Base-by-base conservation (phyloP, 2,329 filamentous ascomycete species). In the Rutstroemia sp. region DNA sequence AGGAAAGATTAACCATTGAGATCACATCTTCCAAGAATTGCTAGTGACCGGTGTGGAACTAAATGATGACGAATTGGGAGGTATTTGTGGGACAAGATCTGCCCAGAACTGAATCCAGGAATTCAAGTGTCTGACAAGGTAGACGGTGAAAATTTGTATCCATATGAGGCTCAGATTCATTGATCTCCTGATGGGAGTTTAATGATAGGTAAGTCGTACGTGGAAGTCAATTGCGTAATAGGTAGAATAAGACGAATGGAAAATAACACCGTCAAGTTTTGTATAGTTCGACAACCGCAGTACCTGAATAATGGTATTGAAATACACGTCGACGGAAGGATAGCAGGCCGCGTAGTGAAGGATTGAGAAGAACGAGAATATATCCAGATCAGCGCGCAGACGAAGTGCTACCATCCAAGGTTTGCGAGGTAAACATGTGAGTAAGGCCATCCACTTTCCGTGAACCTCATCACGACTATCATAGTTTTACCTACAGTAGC, bases 141-240 rank as follows among this genome's bases (percentile, higher is more conserved):
- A 45, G 25, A 23, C 38, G 14, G 53, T 51, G 47, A 30, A 51
- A 27, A 23, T 14, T 19, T 51, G 47, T 55, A 25, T 37, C 34
- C 38, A 44, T n/a, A 42, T 55, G 38, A 55, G 38, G 47, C 53
- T 55, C 46, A 37, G 23, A 50, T 23, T 44, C 18, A 14, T 44
- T 50, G 53, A 44, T 30, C 53, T 55, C 18, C 53, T 50, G 46
- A 55, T 37, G 9, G 23, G 14, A 50, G 9, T 30, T 37, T 50
- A 51, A 37, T 27, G 46, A 10, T 25, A 51, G 47, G 23, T 42
- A 34, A 19, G 53, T 55, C 9, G 18, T 44, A 55, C 46, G 9
- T 50, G 12, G 38, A 55, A 14, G 5, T 44, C 8, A 12, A 55
- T 51, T 55, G 47, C 53, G 25, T 23, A 51, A 55, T 51, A 14